Percentiles rank a stretch among this genome's conserved stretches.
Evolutionary conservation across 352 stramenopile genomes (phyloP).

Genomic region (Phytophthora pini): DNA sequence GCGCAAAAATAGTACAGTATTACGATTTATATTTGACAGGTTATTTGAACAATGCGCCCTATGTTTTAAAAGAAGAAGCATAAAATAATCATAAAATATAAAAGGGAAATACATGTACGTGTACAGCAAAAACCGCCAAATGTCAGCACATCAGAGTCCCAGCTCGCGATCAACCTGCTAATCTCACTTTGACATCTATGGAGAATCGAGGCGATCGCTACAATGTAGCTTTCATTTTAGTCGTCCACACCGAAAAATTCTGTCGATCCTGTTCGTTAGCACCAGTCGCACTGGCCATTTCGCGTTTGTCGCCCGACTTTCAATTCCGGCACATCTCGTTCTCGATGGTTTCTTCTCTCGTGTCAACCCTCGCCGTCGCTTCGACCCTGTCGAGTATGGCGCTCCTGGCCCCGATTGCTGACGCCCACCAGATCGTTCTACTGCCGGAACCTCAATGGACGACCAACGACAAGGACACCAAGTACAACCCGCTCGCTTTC

Average conservation of each 20-base stretch:
- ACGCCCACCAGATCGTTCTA: slow-evolving; percentile 46
- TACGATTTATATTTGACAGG: too few relatives aligned
- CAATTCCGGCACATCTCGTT: not conserved
- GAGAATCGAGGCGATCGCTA: slow-evolving; percentile 10
- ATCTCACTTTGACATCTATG: slow-evolving; percentile 9
- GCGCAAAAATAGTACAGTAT: too few relatives aligned
- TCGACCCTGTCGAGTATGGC: slow-evolving; percentile 28
- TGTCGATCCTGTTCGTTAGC: slow-evolving; percentile 3
- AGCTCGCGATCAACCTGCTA: not conserved
- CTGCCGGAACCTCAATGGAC: slow-evolving; percentile 40
- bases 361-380: slow-evolving; percentile 26
- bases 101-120: too few relatives aligned
- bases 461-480: slow-evolving; percentile 33
- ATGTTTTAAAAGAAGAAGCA: too few relatives aligned
- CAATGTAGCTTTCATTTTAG: not conserved
- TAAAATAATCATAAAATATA: too few relatives aligned
- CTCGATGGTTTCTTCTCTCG: slow-evolving; percentile 20
- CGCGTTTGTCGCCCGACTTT: slow-evolving; percentile 12
- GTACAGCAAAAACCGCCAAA: not conserved
- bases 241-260: slow-evolving; percentile 7
- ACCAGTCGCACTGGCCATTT: slow-evolving; percentile 5
- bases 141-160: not conserved
- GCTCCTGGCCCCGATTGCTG: slow-evolving; percentile 16
- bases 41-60: too few relatives aligned
- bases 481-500: slow-evolving; percentile 56